Conservation (phyloP, 1,284 basidiomycete genomes). For the Amylostereum areolatum region DNA sequence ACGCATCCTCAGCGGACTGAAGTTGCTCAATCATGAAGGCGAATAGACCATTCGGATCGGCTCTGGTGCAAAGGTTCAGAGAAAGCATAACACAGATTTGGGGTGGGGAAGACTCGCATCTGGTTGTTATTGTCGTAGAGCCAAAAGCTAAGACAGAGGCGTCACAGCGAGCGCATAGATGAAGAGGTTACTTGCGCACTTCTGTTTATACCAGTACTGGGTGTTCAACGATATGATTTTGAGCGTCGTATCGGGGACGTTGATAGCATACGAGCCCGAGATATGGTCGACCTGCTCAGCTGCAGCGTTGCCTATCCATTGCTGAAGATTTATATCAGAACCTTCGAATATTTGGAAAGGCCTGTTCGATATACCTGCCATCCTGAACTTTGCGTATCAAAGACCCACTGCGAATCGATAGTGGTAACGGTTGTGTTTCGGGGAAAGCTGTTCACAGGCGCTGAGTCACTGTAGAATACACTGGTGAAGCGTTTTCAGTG, state of each 20-base stretch:
- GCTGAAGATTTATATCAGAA: neutral
- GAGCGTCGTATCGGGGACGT: constrained; percentile 2
- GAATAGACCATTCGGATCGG: constrained; percentile 18
- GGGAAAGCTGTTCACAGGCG: constrained; percentile 5
- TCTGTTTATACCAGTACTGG: constrained; percentile 8
- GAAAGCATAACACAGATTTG: neutral
- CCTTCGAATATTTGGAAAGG: neutral
- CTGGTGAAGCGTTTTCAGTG: too few species aligned
- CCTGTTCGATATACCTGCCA: constrained; percentile 2
- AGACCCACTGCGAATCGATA: neutral
- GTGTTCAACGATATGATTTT: constrained; percentile 5
- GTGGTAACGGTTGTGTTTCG: constrained; percentile 1
- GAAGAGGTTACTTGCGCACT: too few species aligned
- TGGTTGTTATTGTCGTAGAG: constrained; percentile 3
- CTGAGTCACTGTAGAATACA: constrained; percentile 3
- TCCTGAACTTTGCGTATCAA: neutral
- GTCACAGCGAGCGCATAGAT: too few species aligned
- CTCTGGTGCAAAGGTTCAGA: neutral
- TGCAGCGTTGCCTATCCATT: neutral
- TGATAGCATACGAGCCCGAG: constrained; percentile 3
- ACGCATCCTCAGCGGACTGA: constrained; percentile 21
- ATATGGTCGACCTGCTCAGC: constrained; percentile 1
- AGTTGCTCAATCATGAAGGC: constrained; percentile 26
- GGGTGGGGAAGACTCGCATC: neutral
- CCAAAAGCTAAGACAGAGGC: constrained; percentile 11